Conservation (phyloP, 106 monocot species). For the Apostasia ramifera region DNA sequence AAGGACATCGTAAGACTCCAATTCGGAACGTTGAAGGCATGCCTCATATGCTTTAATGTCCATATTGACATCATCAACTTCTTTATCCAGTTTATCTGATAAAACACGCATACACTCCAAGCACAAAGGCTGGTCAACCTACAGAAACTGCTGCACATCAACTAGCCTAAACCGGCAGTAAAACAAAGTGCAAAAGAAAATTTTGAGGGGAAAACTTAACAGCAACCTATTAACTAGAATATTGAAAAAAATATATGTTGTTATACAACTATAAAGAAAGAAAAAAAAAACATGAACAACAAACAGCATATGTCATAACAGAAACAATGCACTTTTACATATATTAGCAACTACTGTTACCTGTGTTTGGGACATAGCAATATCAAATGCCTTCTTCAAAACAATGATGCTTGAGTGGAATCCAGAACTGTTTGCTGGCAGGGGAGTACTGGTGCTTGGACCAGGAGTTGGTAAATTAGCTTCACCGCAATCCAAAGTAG, state of each 20-base stretch:
- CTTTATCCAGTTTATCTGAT: conserved; percentile 88
- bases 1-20: conserved; percentile 50
- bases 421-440: conserved; percentile 36
- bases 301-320: too few relatives aligned
- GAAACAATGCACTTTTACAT: too few relatives aligned
- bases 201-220: too few relatives aligned
- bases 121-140: conserved; percentile 96
- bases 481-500: conserved; percentile 31
- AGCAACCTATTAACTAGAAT: too few relatives aligned
- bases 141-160: not conserved
- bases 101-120: conserved; percentile 91
- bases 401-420: conserved; percentile 75
- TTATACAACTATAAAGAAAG: too few relatives aligned
- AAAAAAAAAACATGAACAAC: too few relatives aligned
- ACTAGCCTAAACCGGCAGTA: too few relatives aligned
- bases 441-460: conserved; percentile 12
- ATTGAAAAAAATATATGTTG: too few relatives aligned
- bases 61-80: conserved; percentile 86
- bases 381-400: conserved; percentile 85
- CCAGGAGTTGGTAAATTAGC: conserved; percentile 24
- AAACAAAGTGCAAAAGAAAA: too few relatives aligned
- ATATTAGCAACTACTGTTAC: conserved; percentile 14
- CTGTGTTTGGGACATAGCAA: conserved; percentile 81
- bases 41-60: conserved; percentile 93
- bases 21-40: conserved; percentile 58